These are phyloP conservation scores for Fusarium illudens DNA, from an alignment of 2,329 filamentous ascomycete species.

Conservation along the genomic window DNA sequence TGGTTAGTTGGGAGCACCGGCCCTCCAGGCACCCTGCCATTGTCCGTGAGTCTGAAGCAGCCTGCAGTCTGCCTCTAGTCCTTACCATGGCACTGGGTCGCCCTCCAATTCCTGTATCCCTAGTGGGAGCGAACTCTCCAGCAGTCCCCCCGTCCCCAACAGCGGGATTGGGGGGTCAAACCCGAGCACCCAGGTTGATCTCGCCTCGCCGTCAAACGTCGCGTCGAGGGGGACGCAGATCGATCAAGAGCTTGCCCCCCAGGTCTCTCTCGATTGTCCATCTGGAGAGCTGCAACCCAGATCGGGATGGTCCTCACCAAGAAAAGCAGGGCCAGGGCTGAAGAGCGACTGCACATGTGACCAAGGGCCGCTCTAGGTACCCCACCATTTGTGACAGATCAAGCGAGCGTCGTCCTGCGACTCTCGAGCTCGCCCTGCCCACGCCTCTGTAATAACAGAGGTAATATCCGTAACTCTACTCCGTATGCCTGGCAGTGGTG, in stretches of 20 bases:
- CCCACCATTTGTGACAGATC: conserved; percentile 36
- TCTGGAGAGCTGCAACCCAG: conserved; percentile 26
- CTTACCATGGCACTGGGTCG: conserved; percentile 34
- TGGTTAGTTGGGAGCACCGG: background rate
- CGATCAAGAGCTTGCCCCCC: conserved; percentile 2
- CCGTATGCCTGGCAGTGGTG: background rate
- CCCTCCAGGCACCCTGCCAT: conserved; percentile 14
- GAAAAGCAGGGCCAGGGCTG: conserved; percentile 17
- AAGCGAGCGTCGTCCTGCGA: conserved; percentile 14
- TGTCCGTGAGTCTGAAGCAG: conserved; percentile 18
- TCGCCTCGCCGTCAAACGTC: conserved; percentile 8
- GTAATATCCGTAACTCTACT: conserved; percentile 4
- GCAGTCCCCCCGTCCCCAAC: conserved; percentile 1
- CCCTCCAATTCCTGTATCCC: conserved; percentile 14
- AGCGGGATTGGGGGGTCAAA: conserved; percentile 5
- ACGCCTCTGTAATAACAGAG: conserved; percentile 2
- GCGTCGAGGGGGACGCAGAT: conserved; percentile 16
- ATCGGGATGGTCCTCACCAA: conserved; percentile 31
- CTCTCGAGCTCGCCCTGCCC: conserved; percentile 5
- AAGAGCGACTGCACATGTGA: conserved; percentile 29
- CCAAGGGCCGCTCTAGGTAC: conserved; percentile 16
- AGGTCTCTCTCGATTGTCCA: conserved; percentile 22
- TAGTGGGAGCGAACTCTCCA: conserved; percentile 12
- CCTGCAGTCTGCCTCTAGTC: conserved; percentile 28
- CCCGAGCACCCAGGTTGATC: conserved; percentile 8